Evolutionary conservation across 2,329 filamentous ascomycete genomes (phyloP), one percentile per base, ranked within the genome.

Genomic region (Pseudogymnoascus destructans): DNA sequence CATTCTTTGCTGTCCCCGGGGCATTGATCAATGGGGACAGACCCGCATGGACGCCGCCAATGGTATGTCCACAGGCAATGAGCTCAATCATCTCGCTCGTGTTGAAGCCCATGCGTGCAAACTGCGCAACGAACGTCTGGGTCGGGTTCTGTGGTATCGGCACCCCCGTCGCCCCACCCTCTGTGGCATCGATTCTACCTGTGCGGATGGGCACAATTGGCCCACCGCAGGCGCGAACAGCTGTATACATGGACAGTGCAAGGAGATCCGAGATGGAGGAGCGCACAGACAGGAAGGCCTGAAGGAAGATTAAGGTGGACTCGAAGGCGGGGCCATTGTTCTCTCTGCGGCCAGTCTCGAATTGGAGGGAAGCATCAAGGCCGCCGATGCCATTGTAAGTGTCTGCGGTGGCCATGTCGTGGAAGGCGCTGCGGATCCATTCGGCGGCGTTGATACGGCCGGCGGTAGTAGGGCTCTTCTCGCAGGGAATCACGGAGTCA

Each of bases 341-440:
- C 63, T 84, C 81, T 35, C 74, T 73, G 58, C 73, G 75, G 27
- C 68, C 70, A 17, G 82, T 69, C 68, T 84, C 81, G 64, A 78
- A 85, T 61, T 80, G 77, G 27, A 85, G 70, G 3, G 80, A 84
- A 11, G 71, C 80, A 63, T 85, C 81, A 35, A 84, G 61, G 0
- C 81, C 81, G 33, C 81, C 81, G 3, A 68, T 69, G 35, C 73
- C 71, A 27, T 70, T 72, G 61, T 70, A 75, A 10, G 70, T 66
- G 63, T 79, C 80, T 27, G 73, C 75, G 2, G 79, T 80, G 3
- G 78, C 72, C 75, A 82, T 80, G 66, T 84, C 81, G 68, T 84
- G 81, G 61, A 84, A 84, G 21, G 75, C 80, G 2, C 78, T 75
- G 30, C 80, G 75, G 40, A 84, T 68, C 80, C 80, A 84, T 68